A percentile compares a stretch with the other conserved stretches of the same genome.
phyloP scores from a whole-genome alignment of 768 basidiomycete species.

The Leccinum imitatum region DNA sequence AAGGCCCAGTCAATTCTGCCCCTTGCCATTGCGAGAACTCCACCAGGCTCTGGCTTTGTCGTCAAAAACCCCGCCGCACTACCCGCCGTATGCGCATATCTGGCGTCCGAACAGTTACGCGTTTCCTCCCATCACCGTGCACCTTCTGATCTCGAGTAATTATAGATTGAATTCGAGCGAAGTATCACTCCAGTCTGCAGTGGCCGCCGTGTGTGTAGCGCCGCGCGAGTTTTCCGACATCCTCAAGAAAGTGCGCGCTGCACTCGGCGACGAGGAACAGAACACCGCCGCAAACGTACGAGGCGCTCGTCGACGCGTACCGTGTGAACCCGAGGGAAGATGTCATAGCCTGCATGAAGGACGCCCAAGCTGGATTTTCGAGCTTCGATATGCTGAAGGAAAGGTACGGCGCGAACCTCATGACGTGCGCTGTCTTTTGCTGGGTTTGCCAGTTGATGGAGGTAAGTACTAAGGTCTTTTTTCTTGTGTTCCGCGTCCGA shows the following conservation, averaged over 20 bases:
- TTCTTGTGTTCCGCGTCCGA: background rate
- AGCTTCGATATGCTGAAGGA: conserved; percentile 15
- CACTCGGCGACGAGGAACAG: conserved; percentile 8
- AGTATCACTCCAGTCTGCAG: conserved; percentile 29
- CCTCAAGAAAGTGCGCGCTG: conserved; percentile 23
- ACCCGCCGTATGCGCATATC: conserved; percentile 31
- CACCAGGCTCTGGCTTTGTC: conserved; percentile 29
- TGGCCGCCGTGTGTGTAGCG: conserved; percentile 25
- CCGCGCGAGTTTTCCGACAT: conserved; percentile 21
- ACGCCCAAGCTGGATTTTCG: conserved; percentile 31
- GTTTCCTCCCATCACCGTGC: background rate
- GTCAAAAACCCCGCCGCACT: conserved; percentile 25
- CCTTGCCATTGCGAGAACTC: conserved; percentile 25
- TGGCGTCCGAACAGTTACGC: conserved; percentile 34
- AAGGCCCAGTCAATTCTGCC: conserved; percentile 24
- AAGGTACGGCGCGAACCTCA: conserved; percentile 18
- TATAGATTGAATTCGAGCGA: conserved; percentile 29
- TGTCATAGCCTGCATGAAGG: conserved; percentile 34
- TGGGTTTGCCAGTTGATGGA: conserved; percentile 45
- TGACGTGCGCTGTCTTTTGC: conserved; percentile 43
- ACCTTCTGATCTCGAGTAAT: background rate
- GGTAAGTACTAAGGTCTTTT: conserved; percentile 22
- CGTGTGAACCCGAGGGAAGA: conserved; percentile 12
- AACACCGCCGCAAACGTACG: conserved; percentile 22
- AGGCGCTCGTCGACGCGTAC: conserved; percentile 31